A percentile compares a stretch with the other conserved stretches of the same genome.
Conservation (phyloP, 1,284 basidiomycete species). For the Mycocalia duriaeana region DNA sequence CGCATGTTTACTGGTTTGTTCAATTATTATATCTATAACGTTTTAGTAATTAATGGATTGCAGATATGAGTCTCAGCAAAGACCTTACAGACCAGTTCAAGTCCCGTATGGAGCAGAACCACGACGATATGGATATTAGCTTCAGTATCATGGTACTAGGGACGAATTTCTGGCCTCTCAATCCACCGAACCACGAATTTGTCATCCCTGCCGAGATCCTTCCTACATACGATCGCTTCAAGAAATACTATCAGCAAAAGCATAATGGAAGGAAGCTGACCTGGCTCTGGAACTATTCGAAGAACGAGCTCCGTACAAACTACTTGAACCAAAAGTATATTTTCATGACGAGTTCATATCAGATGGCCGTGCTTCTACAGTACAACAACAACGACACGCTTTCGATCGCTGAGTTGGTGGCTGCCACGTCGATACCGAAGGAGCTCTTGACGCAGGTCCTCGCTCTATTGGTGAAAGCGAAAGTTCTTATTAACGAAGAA, state of each 20-base stretch:
- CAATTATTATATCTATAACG: neutral
- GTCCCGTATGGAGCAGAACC: constrained; percentile 85
- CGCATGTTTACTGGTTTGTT: constrained; percentile 92
- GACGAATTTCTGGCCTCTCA: constrained; percentile 95
- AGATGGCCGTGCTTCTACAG: constrained; percentile 91
- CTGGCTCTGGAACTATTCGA: constrained; percentile 97
- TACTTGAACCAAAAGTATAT: constrained; percentile 95
- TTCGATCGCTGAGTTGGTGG: constrained; percentile 74
- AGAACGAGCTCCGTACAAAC: constrained; percentile 92
- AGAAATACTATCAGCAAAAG: constrained; percentile 90
- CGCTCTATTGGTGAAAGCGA: constrained; percentile 82
- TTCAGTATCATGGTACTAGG: constrained; percentile 93
- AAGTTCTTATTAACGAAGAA: constrained; percentile 84
- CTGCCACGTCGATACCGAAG: constrained; percentile 82
- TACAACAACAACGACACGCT: constrained; percentile 86
- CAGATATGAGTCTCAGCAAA: constrained; percentile 94
- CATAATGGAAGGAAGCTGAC: constrained; percentile 93
- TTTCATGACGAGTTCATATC: constrained; percentile 91
- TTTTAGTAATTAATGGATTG: neutral
- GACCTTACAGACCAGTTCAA: constrained; percentile 97
- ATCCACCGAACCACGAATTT: constrained; percentile 80
- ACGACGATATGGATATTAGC: constrained; percentile 82
- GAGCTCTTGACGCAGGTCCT: constrained; percentile 85
- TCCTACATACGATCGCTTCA: constrained; percentile 87
- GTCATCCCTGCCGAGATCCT: constrained; percentile 86